Base-by-base conservation (phyloP, 1,284 basidiomycete genomes). In the Mycena citricolor region DNA sequence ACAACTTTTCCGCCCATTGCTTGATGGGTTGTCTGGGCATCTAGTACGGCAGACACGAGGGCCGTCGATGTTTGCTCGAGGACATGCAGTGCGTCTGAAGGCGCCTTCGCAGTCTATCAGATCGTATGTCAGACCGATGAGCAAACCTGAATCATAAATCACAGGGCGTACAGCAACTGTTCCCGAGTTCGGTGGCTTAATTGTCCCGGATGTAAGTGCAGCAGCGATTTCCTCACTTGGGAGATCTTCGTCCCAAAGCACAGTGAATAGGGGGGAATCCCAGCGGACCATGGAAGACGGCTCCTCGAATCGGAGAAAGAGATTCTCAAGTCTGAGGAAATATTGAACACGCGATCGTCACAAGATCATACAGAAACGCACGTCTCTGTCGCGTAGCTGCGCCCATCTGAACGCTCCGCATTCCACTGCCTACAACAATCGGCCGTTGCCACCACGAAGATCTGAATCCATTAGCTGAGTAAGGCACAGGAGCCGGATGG, bases 231-330 rank as follows among this genome's bases (percentile, higher is more conserved):
- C 76, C 6, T 83, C 76, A 16, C 69, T 71, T 1, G 91, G 90
- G 3, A 90, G 67, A 19, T 77, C 71, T 20, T 76, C 70, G 50
- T 94, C 90, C 81, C 84, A 90, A 2, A 83, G 69, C 0, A 97
- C 67, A 2, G 89, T 91, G 62, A 97, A 90, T 23, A 98, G 75
- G 0, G 95, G 95, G 0, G 93, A 88, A 65, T 99, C 95, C 95
- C 95, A 99, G 32, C 94, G 80, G 10, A 91, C 92, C 86, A 95
- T 95, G 1, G 93, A 94, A 0, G 90, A 94, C 0, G 95, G 95
- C 63, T 98, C 95, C 69, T 99, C 95, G 57, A 85, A 98, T 28
- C 95, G 80, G 61, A 84, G 76, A 11, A 97, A 68, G 2, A 99
- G 78, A 63, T 94, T 95, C 20, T 95, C 90, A 28, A 98, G 76